Evolutionary conservation across 2,329 filamentous ascomycete genomes (phyloP).

Genomic region (Talaromyces sp.): DNA sequence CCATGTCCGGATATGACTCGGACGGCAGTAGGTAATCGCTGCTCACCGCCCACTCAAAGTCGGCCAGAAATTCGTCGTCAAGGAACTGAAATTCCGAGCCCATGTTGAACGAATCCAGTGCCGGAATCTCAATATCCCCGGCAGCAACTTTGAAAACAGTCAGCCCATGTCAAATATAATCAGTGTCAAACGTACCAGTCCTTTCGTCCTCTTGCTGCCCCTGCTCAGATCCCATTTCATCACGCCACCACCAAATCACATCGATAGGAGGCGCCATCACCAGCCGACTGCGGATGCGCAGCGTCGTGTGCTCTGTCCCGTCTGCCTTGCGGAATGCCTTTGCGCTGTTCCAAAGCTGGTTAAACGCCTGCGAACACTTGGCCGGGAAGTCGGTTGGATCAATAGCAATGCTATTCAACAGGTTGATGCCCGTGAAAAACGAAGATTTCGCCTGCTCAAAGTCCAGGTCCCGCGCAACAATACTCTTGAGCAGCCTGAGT

Average conservation of each 20-base stretch:
- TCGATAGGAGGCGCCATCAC: slow-evolving; percentile 34
- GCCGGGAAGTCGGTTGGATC: slow-evolving; percentile 31
- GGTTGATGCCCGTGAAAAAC: slow-evolving; percentile 33
- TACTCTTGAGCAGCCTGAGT: slow-evolving; percentile 35
- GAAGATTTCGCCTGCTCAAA: slow-evolving; percentile 26
- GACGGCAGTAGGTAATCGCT: slow-evolving; percentile 25
- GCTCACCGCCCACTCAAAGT: slow-evolving; percentile 34
- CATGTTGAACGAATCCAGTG: slow-evolving; percentile 3
- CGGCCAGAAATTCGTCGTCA: slow-evolving; percentile 34
- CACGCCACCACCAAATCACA: slow-evolving; percentile 40
- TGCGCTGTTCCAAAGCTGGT: slow-evolving; percentile 36
- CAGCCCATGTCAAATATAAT: background rate
- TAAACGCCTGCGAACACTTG: slow-evolving; percentile 29
- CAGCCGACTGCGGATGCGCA: slow-evolving; percentile 37
- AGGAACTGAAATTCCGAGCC: slow-evolving; percentile 14
- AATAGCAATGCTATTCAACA: slow-evolving; percentile 33
- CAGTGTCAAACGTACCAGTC: slow-evolving; percentile 6
- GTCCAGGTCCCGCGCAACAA: slow-evolving; percentile 26
- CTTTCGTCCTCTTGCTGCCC: background rate
- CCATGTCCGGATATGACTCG: slow-evolving; percentile 18
- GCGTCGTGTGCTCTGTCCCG: slow-evolving; percentile 26
- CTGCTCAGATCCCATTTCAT: slow-evolving; percentile 30
- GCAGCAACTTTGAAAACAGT: background rate
- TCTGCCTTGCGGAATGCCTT: slow-evolving; percentile 37
- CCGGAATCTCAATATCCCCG: background rate